These are phyloP conservation scores for Fusarium abutilonis DNA, from an alignment of 2,329 filamentous ascomycete species.

Conservation along the genomic window DNA sequence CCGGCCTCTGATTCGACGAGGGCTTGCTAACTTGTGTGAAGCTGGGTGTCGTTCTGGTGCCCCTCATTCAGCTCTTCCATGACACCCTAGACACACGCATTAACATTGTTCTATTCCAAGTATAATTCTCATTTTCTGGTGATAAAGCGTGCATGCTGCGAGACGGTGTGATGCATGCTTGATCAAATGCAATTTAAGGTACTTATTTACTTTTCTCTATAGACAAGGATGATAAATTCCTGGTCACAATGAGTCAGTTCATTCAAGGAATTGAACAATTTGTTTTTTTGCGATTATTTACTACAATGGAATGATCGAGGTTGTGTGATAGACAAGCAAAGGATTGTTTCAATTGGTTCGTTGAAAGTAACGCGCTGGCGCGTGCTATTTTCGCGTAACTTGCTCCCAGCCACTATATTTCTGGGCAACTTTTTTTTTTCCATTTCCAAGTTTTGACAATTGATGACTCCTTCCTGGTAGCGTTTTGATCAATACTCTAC, in stretches of 20 bases:
- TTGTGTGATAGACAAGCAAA: slow-evolving; percentile 5
- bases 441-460: slow-evolving; percentile 7
- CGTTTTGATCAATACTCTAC: neutral
- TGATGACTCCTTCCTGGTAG: neutral
- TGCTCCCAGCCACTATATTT: slow-evolving; percentile 7
- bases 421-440: slow-evolving; percentile 5
- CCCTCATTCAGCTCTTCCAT: slow-evolving; percentile 11
- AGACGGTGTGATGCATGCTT: slow-evolving; percentile 12
- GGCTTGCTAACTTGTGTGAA: slow-evolving; percentile 12
- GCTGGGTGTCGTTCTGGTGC: neutral
- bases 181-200: neutral
- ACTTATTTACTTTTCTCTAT: neutral
- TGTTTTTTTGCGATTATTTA: slow-evolving; percentile 7
- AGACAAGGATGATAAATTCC: neutral
- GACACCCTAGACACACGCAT: slow-evolving; percentile 32
- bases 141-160: slow-evolving; percentile 5
- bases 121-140: slow-evolving; percentile 9
- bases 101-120: too few relatives aligned
- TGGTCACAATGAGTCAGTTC: slow-evolving; percentile 2
- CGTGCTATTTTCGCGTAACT: slow-evolving; percentile 22
- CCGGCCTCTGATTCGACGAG: slow-evolving; percentile 16
- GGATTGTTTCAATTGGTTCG: slow-evolving; percentile 12
- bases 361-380: slow-evolving; percentile 24
- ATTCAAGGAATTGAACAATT: slow-evolving; percentile 5
- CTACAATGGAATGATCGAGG: neutral